Evolutionary conservation across 1,284 basidiomycete genomes (phyloP), one percentile per base, ranked within the genome.

Genomic region (Trametes versicolor): DNA sequence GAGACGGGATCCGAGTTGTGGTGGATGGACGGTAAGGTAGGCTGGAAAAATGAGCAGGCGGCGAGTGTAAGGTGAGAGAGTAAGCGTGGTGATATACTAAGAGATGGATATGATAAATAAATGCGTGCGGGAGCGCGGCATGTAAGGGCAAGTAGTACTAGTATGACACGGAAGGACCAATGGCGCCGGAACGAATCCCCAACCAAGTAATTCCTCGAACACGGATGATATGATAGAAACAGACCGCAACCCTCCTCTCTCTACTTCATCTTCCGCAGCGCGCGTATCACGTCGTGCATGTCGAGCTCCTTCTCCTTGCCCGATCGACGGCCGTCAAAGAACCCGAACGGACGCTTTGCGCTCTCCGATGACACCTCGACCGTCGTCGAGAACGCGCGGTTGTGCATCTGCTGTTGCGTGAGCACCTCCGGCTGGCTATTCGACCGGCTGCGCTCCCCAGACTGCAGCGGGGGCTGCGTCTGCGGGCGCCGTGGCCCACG

Each of bases 201-300:
- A 84, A 77, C n/a, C 71, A 7, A 53, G 36, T 37, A 77, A 73
- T 76, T 27, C 23, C 27, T 17, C 5, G 13, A 49, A 25, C 9
- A 7, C 19, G 17, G 48, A 50, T 15, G 58, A 52, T 37, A 53
- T 65, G 47, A 55, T 55, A 57, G n/a, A 84, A 84, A 29, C 48
- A 29, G 8, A n/a, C 25, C 12, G 10, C 48, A 17, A 12, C 81
- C 80, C 52, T 10, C 78, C 71, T 10, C 43, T 17, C 5, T 37
- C 60, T 64, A 74, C 72, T 77, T 85, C 76, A 89, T 80, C 68
- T 77, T 78, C 60, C 87, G 81, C 55, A 89, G 74, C 69, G 81
- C 79, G 45, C 80, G 77, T 60, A 86, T 82, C 32, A 84, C 83
- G 49, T 86, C 84, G 32, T 76, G 69, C 76, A 79, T 77, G 62